Percentiles rank a stretch among this genome's conserved stretches.
These are phyloP conservation scores for Neodidymelliopsis sp. DNA, from an alignment of 2,329 filamentous ascomycete species.

Conservation along the genomic window DNA sequence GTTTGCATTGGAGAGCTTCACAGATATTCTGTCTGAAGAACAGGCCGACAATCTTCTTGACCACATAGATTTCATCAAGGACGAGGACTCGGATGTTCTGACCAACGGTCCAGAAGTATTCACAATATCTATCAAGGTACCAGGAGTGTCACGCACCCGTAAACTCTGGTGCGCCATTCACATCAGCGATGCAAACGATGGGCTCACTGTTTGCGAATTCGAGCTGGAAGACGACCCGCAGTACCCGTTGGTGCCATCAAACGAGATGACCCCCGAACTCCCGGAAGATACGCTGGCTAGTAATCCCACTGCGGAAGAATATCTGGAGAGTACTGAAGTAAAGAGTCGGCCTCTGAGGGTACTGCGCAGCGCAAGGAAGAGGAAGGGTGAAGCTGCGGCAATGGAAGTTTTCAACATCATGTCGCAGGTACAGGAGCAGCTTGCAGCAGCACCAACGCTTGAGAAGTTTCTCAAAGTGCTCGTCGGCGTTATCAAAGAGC, in stretches of 20 bases:
- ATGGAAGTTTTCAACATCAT: slow-evolving; percentile 94
- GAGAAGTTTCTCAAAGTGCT: slow-evolving; percentile 80
- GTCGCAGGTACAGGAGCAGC: slow-evolving; percentile 88
- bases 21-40: slow-evolving; percentile 84
- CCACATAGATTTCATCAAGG: slow-evolving; percentile 85
- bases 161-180: slow-evolving; percentile 92
- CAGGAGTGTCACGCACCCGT: slow-evolving; percentile 58
- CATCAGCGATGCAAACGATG: slow-evolving; percentile 69
- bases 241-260: slow-evolving; percentile 70
- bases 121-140: slow-evolving; percentile 73
- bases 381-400: slow-evolving; percentile 78
- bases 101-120: slow-evolving; percentile 87
- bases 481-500: slow-evolving; percentile 84
- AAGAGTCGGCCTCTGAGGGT: slow-evolving; percentile 80
- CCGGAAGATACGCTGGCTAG: slow-evolving; percentile 78
- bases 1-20: slow-evolving; percentile 77
- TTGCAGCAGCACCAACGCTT: slow-evolving; percentile 74
- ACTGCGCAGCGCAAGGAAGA: slow-evolving; percentile 75
- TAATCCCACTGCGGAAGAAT: slow-evolving; percentile 76
- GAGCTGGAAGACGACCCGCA: slow-evolving; percentile 80
- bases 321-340: slow-evolving; percentile 76
- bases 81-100: slow-evolving; percentile 78
- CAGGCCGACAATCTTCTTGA: slow-evolving; percentile 84
- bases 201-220: slow-evolving; percentile 83
- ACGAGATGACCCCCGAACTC: slow-evolving; percentile 65